Evolutionary conservation across 495 filamentous ascomycete species (phyloP), one percentile per base, ranked within the genome.

Genomic region (Xeromyces bisporus): DNA sequence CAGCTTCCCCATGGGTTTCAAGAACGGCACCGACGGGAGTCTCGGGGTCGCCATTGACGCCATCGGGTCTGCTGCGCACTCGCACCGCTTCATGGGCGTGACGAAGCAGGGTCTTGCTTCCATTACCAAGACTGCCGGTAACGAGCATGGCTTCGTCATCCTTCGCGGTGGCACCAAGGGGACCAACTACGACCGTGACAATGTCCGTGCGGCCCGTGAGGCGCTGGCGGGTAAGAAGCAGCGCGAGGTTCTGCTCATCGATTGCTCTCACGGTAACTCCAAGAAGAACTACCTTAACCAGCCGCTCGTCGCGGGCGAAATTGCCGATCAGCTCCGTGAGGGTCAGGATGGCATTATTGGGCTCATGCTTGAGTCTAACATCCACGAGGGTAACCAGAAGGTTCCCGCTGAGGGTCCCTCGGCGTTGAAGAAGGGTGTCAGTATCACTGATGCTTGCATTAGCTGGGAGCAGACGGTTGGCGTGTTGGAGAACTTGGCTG

Each of bases 351-450:
- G 68, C 34, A 93, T 97, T 46, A 67, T 96, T 39, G 89, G 87
- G 40, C 77, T 96, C 39, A 97, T 97, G 89, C 92, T 97, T 43
- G 89, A 97, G 61, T 91, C 81, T 43, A 89, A 96, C 57, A 84
- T 97, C 67, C 71, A 84, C 50, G 89, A 93, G 60, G 89, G 89
- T 46, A 67, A 78, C 64, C 89, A 97, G 56, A 93, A 93, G 57
- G 81, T 93, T 7, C 84, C 89, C 2, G 44, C 73, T 11, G 86
- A 84, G 48, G 87, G 87, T 13, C 79, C 76, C 7, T 52, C 69
- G 0, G 79, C 57, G 17, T 62, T 97, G 23, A 80, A 82, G 62
- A 84, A 82, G 62, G 89, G 89, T 45, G 83, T 97, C 41, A 84
- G 77, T 54, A 96, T 97, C 54, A 97, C 89, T 1, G 89, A 97